Percentiles rank a stretch among this genome's conserved stretches.
Evolutionary conservation across 495 filamentous ascomycete species (phyloP).

Genomic region (Hypoxylon intermedium): DNA sequence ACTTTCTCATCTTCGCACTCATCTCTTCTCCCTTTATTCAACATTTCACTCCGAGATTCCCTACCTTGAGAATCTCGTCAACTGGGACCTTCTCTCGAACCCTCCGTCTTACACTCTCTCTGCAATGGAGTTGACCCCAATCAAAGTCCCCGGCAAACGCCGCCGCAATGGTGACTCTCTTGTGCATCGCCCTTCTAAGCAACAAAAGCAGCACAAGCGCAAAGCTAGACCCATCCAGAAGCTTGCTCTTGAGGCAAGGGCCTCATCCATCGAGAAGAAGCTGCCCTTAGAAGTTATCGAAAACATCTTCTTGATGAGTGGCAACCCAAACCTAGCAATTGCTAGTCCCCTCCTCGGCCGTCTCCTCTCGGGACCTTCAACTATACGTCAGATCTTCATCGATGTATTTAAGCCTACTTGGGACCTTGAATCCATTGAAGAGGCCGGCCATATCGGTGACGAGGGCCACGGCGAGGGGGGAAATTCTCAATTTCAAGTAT

Average conservation of each 20-base stretch:
- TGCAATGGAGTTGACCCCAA: constrained; percentile 43
- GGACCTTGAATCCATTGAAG: constrained; percentile 26
- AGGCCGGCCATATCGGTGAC: neutral
- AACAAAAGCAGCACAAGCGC: constrained; percentile 7
- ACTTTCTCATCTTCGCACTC: too few relatives aligned
- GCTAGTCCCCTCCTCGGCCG: constrained; percentile 46
- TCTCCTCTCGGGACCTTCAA: constrained; percentile 41
- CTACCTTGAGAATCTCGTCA: neutral
- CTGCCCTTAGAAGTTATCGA: constrained; percentile 54
- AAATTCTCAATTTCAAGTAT: constrained; percentile 47
- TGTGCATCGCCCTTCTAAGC: constrained; percentile 3
- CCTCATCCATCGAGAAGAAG: constrained; percentile 42
- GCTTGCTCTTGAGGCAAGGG: constrained; percentile 9
- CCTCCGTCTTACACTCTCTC: too few relatives aligned
- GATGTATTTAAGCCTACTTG: constrained; percentile 49
- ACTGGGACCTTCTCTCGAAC: too few relatives aligned
- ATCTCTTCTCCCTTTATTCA: neutral
- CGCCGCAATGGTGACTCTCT: constrained; percentile 15
- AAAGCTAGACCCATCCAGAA: constrained; percentile 8
- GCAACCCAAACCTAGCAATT: constrained; percentile 48
- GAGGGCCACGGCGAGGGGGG: constrained; percentile 20
- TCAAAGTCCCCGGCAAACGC: constrained; percentile 39
- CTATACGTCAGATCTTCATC: constrained; percentile 40
- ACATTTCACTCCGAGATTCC: neutral
- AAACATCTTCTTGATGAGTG: constrained; percentile 48